Evolutionary conservation across 768 basidiomycete species (phyloP).

Genomic region (Phylloporus sp.): DNA sequence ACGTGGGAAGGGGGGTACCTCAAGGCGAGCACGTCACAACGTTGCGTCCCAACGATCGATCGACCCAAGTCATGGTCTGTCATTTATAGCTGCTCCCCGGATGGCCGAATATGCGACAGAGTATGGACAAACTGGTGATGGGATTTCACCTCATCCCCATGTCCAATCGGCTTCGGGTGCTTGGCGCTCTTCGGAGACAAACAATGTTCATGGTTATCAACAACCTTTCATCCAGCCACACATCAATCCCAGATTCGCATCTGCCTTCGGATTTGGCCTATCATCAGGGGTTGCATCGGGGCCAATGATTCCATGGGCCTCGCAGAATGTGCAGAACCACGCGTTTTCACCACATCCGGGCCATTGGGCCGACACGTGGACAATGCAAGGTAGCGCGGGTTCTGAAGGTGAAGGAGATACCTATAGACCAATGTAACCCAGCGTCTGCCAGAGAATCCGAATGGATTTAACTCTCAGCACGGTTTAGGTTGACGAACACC

Average conservation of each 20-base stretch:
- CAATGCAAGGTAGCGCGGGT: conserved; percentile 25
- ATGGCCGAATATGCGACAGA: conserved; percentile 41
- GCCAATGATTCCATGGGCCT: conserved; percentile 21
- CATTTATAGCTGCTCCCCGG: conserved; percentile 42
- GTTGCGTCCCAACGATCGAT: conserved; percentile 26
- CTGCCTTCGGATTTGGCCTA: conserved; percentile 51
- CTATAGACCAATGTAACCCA: conserved; percentile 26
- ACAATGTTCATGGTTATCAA: conserved; percentile 11
- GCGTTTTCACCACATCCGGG: conserved; percentile 2
- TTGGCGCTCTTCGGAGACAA: conserved; percentile 17
- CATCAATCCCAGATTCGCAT: conserved; percentile 78
- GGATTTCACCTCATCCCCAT: conserved; percentile 11
- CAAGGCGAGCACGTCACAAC: conserved; percentile 16
- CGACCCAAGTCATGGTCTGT: conserved; percentile 25
- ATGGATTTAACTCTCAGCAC: conserved; percentile 6
- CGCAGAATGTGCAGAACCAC: conserved; percentile 15
- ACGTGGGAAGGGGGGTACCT: conserved; percentile 25
- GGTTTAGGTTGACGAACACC: conserved; percentile 1
- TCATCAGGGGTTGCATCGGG: conserved; percentile 20
- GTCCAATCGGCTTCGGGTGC: conserved; percentile 9
- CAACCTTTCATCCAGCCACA: conserved; percentile 62
- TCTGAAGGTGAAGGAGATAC: conserved; percentile 23
- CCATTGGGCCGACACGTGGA: conserved; percentile 40
- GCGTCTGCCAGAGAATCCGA: conserved; percentile 7
- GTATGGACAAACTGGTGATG: conserved; percentile 37